These are phyloP conservation scores for Nakazawaea anatomiae DNA, from an alignment of 805 yeast genomes.

Conservation along the genomic window DNA sequence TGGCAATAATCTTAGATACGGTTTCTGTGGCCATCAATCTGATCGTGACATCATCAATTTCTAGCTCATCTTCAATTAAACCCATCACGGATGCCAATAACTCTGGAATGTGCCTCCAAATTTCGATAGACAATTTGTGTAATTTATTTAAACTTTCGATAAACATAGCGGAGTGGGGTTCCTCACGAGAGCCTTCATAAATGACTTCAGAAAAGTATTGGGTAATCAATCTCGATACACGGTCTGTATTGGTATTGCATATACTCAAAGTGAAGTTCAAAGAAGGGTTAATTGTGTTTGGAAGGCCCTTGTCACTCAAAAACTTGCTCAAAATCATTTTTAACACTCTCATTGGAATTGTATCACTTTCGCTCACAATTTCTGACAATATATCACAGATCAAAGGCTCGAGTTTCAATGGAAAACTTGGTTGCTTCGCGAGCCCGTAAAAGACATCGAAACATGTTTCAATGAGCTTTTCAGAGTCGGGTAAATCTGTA, in stretches of 20 bases:
- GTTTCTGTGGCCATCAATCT: constrained; percentile 68
- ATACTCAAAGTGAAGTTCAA: constrained; percentile 60
- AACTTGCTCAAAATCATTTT: constrained; percentile 63
- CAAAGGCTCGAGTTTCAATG: constrained; percentile 50
- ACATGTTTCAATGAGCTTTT: constrained; percentile 42
- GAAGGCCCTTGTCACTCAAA: constrained; percentile 24
- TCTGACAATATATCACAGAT: constrained; percentile 71
- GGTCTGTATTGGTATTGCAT: constrained; percentile 64
- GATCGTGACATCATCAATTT: constrained; percentile 59
- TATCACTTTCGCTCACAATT: constrained; percentile 63
- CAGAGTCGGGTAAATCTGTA: constrained; percentile 66
- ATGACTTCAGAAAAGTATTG: constrained; percentile 75
- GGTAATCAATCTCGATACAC: constrained; percentile 70
- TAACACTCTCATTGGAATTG: constrained; percentile 54
- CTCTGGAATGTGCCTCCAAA: constrained; percentile 80
- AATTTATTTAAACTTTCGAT: constrained; percentile 48
- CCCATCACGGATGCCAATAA: constrained; percentile 70
- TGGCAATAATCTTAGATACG: constrained; percentile 58
- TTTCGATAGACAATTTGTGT: constrained; percentile 55
- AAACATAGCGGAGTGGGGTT: constrained; percentile 14
- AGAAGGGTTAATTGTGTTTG: constrained; percentile 44
- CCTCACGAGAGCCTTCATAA: constrained; percentile 37
- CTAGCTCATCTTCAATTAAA: constrained; percentile 70
- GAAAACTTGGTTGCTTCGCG: constrained; percentile 34
- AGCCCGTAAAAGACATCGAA: constrained; percentile 61